These are phyloP conservation scores for Dictyostelium capitatum DNA, from an alignment of 78 protist genomes.

Conservation along the genomic window DNA sequence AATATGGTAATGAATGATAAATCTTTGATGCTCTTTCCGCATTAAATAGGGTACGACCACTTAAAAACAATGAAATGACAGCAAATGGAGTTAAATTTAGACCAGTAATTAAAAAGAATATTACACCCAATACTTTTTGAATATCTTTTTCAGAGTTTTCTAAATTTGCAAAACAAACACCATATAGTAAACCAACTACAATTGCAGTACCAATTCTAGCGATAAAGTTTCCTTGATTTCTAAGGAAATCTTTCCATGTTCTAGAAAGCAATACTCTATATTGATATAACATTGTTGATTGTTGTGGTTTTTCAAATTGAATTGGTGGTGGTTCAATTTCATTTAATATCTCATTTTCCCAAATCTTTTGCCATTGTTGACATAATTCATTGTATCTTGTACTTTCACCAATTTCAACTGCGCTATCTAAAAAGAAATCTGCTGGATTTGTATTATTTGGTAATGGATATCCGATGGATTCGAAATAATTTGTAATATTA, in stretches of 20 bases:
- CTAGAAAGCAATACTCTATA: background rate
- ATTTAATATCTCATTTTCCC: background rate
- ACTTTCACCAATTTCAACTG: slow-evolving; percentile 29
- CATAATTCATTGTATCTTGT: slow-evolving; percentile 21
- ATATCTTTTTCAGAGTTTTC: slow-evolving; percentile 17
- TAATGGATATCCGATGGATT: slow-evolving; percentile 3
- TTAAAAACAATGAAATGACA: slow-evolving; percentile 29
- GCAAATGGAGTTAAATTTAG: slow-evolving; percentile 42
- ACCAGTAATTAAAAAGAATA: slow-evolving; percentile 31
- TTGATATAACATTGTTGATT: background rate
- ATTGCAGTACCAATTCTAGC: slow-evolving; percentile 12
- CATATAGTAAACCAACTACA: slow-evolving; percentile 42
- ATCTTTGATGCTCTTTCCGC: slow-evolving; percentile 56
- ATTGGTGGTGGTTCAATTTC: background rate
- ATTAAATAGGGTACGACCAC: slow-evolving; percentile 41
- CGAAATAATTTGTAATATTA: slow-evolving; percentile 7
- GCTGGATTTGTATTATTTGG: slow-evolving; percentile 68
- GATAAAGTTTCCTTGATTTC: slow-evolving; percentile 41
- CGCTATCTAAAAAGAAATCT: slow-evolving; percentile 52
- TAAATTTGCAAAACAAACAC: slow-evolving; percentile 59
- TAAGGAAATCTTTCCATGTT: slow-evolving; percentile 17
- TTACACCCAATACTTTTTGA: slow-evolving; percentile 54
- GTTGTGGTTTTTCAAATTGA: background rate
- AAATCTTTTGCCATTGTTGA: slow-evolving; percentile 19
- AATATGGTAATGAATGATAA: slow-evolving; percentile 67